Evolutionary conservation across 2,329 filamentous ascomycete genomes (phyloP), one percentile per base, ranked within the genome.

Genomic region (Didymellaceae sp.): DNA sequence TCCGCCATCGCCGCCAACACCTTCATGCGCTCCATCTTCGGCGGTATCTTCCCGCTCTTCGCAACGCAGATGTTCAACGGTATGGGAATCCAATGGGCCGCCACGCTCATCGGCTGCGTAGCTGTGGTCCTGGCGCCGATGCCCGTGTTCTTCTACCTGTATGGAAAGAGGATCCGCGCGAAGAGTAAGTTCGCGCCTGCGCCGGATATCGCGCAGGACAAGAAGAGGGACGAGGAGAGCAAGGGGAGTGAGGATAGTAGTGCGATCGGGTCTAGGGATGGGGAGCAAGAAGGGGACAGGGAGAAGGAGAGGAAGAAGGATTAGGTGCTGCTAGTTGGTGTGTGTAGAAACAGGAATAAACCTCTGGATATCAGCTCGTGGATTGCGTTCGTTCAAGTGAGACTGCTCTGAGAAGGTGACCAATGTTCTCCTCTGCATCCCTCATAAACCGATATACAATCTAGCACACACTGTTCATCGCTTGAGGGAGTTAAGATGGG

Each of bases 1-100:
- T 80, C 78, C 1, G 81, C 80, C 13, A 80, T 83, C 37, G 80
- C 81, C 16, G 81, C 79, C 5, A 83, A 83, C 54, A 83, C 80
- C 0, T 80, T 83, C 62, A 72, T 81, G 58, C 74, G 80, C 14
- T 79, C 75, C 7, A 65, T 81, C 17, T 77, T 76, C 28, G 80
- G 78, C 16, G 78, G 77, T 18, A 73, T 74, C 3, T 82, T 82
- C 61, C 81, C 81, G 0, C 75, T 83, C 0, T 83, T 83, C 59
- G 78, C 80, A 0, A 78, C 75, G 0, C 79, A 82, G 57, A 82
- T 83, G 81, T 82, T 82, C 57, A 52, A 81, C 6, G 76, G 76
- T 20, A 77, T 82, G 67, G 79, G 80, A 6, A 75, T 82, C 6
- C 63, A 80, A 45, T 80, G 76, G 74, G 76, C 76, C 1, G 61